Conservation (phyloP, 164 flowering plant species). For the Vitis labrusca region DNA sequence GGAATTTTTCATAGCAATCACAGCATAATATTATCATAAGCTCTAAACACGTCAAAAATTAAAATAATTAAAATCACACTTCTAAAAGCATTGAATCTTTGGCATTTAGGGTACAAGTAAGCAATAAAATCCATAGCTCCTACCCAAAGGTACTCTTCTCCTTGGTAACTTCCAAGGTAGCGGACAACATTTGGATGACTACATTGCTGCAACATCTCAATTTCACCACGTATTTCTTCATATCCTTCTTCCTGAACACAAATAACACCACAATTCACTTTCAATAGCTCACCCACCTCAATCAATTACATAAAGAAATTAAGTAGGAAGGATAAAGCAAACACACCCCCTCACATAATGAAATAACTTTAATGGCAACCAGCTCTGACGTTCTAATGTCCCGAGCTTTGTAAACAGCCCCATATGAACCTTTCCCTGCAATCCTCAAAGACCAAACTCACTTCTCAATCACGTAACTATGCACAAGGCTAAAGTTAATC, state of each 20-base stretch:
- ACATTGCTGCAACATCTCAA: slow-evolving; percentile 99
- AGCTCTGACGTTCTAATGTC: slow-evolving; percentile 88
- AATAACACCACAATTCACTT: slow-evolving; percentile 2
- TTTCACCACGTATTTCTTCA: slow-evolving; percentile 98
- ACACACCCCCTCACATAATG: slow-evolving; percentile 86
- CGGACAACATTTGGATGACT: slow-evolving; percentile 99
- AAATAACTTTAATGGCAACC: slow-evolving; percentile 97
- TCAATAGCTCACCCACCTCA: background rate
- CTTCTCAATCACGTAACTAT: background rate
- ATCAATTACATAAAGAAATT: slow-evolving; percentile 1
- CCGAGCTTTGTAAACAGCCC: slow-evolving; percentile 96
- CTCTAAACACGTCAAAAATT: background rate
- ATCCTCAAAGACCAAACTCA: slow-evolving; percentile 18
- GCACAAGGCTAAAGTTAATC: background rate
- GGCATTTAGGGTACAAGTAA: no score
- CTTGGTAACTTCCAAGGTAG: slow-evolving; percentile 98
- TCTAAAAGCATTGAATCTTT: background rate
- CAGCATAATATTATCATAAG: background rate
- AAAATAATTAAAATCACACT: background rate
- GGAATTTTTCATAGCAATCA: background rate
- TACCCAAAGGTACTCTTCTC: slow-evolving; percentile 99
- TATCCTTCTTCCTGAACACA: slow-evolving; percentile 90
- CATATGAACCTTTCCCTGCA: slow-evolving; percentile 97
- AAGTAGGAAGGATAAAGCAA: slow-evolving; percentile 6
- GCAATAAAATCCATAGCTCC: slow-evolving; percentile 1